Percentiles rank a stretch among this genome's conserved stretches.
These are phyloP conservation scores for Nitzschia sp. DNA, from an alignment of 108 stramenopile genomes.

Conservation along the genomic window DNA sequence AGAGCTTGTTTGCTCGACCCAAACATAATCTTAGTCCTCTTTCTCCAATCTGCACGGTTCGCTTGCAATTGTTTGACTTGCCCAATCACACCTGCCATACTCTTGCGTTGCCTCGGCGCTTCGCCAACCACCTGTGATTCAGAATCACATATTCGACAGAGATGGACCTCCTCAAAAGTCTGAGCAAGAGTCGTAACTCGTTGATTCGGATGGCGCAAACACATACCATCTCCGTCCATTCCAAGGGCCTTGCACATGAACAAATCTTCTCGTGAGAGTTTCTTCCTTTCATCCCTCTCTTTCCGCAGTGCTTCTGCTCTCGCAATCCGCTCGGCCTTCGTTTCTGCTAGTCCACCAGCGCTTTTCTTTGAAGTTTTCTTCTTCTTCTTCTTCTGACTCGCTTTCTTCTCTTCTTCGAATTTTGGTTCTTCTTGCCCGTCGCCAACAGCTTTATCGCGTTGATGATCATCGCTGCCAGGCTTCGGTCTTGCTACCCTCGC, in stretches of 20 bases:
- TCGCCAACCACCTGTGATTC: constrained; percentile 1
- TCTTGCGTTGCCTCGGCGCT: not conserved
- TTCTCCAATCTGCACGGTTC: constrained; percentile 23
- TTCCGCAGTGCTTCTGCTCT: constrained; percentile 2
- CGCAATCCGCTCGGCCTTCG: not conserved
- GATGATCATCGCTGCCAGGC: not conserved
- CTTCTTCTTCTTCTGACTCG: not conserved
- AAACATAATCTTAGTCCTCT: constrained; percentile 18
- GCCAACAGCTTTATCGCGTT: no score
- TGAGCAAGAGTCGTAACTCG: not conserved
- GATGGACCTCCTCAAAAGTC: constrained; percentile 7
- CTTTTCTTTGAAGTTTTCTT: not conserved
- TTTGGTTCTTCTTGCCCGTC: not conserved
- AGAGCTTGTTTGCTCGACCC: not conserved
- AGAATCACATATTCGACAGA: constrained; percentile 24
- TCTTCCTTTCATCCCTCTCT: not conserved
- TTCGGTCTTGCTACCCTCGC: not conserved
- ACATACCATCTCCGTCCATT: constrained; percentile 14
- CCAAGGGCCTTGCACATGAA: constrained; percentile 23
- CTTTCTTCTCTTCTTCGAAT: not conserved
- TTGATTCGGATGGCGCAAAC: constrained; percentile 34
- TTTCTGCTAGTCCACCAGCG: not conserved
- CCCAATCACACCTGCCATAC: constrained; percentile 21
- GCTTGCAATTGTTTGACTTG: constrained; percentile 28
- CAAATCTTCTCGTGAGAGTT: not conserved